A percentile compares a stretch with the other conserved stretches of the same genome.
These are phyloP conservation scores for Aristolochia californica DNA, from an alignment of 164 flowering plant genomes.

Conservation along the genomic window DNA sequence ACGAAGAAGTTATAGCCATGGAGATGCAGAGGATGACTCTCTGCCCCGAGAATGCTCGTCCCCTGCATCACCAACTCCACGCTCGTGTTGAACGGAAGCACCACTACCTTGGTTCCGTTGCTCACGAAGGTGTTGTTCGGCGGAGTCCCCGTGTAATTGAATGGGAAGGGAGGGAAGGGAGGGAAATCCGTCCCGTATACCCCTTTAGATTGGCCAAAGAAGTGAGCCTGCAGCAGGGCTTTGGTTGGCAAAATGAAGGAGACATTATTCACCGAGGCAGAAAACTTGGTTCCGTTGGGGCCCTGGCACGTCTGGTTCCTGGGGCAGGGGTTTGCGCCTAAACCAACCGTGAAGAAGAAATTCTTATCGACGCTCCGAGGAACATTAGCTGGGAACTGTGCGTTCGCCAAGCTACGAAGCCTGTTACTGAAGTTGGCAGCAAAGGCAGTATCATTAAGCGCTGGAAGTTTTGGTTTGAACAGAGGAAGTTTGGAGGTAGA, in stretches of 20 bases:
- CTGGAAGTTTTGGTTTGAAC: slow-evolving; percentile 16
- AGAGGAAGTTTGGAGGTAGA: slow-evolving; percentile 12
- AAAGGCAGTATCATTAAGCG: slow-evolving; percentile 14
- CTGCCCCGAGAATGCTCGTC: slow-evolving; percentile 15
- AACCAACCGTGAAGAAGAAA: slow-evolving; percentile 25
- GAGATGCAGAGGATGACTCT: slow-evolving; percentile 14
- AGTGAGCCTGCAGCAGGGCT: slow-evolving; percentile 37
- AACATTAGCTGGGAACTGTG: slow-evolving; percentile 21
- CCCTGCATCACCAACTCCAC: slow-evolving; percentile 48
- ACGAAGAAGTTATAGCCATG: slow-evolving; percentile 33
- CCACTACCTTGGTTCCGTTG: slow-evolving; percentile 31
- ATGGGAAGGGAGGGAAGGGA: slow-evolving; percentile 14
- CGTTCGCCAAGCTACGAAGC: slow-evolving; percentile 18
- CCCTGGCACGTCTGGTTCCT: slow-evolving; percentile 39
- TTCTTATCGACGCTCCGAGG: slow-evolving; percentile 15
- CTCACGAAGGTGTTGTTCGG: slow-evolving; percentile 33
- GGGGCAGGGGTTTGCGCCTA: slow-evolving; percentile 22
- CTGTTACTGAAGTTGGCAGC: slow-evolving; percentile 10
- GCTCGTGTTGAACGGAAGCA: slow-evolving; percentile 30
- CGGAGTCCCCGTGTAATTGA: slow-evolving; percentile 39
- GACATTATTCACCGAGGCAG: slow-evolving; percentile 41
- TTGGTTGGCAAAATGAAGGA: slow-evolving; percentile 29
- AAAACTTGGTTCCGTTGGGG: slow-evolving; percentile 33
- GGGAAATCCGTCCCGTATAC: slow-evolving; percentile 50
- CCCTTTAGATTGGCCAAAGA: slow-evolving; percentile 28